phyloP scores from a whole-genome alignment of 352 stramenopile species.

The Phytophthora foliorum region DNA sequence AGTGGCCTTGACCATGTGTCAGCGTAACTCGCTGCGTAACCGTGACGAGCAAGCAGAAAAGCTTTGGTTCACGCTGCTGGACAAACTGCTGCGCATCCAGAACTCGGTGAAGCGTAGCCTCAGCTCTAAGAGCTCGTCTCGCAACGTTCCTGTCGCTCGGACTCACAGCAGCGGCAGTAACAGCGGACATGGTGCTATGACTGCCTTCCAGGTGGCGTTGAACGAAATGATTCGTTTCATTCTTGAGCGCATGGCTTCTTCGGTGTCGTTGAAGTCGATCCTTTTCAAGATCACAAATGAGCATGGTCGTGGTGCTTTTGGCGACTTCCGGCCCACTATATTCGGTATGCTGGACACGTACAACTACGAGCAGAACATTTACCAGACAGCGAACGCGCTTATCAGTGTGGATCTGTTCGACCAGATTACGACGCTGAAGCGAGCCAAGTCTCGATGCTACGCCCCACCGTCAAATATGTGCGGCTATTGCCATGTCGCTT shows the following conservation, averaged over 20 bases:
- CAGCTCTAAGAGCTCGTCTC: conserved; percentile 74
- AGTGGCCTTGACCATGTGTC: conserved; percentile 94
- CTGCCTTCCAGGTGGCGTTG: conserved; percentile 89
- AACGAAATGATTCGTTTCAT: conserved; percentile 95
- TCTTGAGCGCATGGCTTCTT: conserved; percentile 95
- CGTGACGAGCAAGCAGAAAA: conserved; percentile 92
- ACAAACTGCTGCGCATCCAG: conserved; percentile 94
- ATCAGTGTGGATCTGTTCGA: conserved; percentile 89
- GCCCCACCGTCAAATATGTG: conserved; percentile 80
- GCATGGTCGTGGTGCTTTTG: conserved; percentile 93
- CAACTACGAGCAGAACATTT: conserved; percentile 93
- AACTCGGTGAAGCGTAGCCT: conserved; percentile 91
- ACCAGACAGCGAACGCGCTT: conserved; percentile 86
- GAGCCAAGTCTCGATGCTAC: conserved; percentile 77
- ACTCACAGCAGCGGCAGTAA: conserved; percentile 58
- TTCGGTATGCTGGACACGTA: conserved; percentile 95
- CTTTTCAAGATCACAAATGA: conserved; percentile 97
- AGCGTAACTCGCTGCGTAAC: conserved; percentile 92
- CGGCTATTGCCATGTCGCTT: conserved; percentile 81
- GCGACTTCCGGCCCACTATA: conserved; percentile 95
- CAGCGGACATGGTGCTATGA: conserved; percentile 74
- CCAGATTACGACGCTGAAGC: conserved; percentile 85
- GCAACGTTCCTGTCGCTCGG: conserved; percentile 51
- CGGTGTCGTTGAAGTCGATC: conserved; percentile 94
- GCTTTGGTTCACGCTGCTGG: conserved; percentile 96